Evolutionary conservation across 2,329 filamentous ascomycete species (phyloP).

Genomic region (Teratosphaeria pseudoeucalypti): DNA sequence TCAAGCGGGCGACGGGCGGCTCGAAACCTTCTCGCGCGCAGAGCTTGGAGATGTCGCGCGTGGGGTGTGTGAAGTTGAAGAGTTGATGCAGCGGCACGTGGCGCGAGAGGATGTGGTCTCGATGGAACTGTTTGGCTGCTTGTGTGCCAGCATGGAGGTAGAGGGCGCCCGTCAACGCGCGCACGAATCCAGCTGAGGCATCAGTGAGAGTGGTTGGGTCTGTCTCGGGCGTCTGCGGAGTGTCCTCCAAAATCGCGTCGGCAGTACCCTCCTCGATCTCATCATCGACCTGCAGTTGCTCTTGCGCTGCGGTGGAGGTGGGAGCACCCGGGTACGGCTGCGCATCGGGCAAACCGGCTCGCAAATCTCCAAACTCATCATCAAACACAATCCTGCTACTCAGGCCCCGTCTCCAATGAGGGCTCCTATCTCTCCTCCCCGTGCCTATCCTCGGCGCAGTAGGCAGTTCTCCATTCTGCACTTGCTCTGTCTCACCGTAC

Average conservation of each 20-base stretch:
- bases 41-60: constrained; percentile 69
- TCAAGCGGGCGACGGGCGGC: constrained; percentile 70
- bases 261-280: not conserved
- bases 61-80: constrained; percentile 77
- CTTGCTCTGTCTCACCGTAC: constrained; percentile 15
- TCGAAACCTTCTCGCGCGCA: constrained; percentile 88
- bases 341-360: constrained; percentile 21
- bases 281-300: not conserved
- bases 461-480: constrained; percentile 22
- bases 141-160: constrained; percentile 75
- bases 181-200: constrained; percentile 67
- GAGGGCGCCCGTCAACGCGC: constrained; percentile 72
- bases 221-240: constrained; percentile 5
- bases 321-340: constrained; percentile 15
- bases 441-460: constrained; percentile 2
- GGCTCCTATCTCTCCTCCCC: constrained; percentile 31
- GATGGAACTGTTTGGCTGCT: constrained; percentile 71
- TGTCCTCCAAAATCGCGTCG: not conserved
- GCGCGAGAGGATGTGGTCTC: constrained; percentile 60
- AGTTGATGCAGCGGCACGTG: constrained; percentile 49
- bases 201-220: constrained; percentile 38
- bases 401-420: constrained; percentile 57
- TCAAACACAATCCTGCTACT: constrained; percentile 71
- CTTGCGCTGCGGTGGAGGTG: constrained; percentile 2
- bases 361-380: constrained; percentile 70